phyloP scores from a whole-genome alignment of 208 protist genomes.

The Wallacemonas sp. region DNA sequence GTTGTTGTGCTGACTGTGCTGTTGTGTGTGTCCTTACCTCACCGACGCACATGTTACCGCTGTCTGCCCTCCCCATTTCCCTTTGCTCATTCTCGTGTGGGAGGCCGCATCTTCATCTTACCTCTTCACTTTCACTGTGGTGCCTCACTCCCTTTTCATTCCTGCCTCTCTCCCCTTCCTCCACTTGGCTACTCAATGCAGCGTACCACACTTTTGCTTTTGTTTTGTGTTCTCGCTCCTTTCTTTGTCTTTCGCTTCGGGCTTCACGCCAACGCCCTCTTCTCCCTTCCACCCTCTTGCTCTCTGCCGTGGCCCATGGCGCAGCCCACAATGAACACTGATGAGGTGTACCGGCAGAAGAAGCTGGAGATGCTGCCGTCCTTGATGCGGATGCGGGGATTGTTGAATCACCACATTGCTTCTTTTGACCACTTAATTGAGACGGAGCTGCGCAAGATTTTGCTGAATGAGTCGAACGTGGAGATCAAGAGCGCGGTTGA shows the following conservation, averaged over 20 bases:
- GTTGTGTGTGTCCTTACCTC: too few relatives aligned
- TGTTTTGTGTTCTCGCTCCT: not conserved
- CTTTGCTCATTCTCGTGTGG: too few relatives aligned
- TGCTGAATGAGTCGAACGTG: constrained; percentile 88
- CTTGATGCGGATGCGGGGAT: constrained; percentile 85
- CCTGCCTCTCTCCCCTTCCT: too few relatives aligned
- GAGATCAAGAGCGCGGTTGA: constrained; percentile 89
- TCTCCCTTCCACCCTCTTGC: not conserved
- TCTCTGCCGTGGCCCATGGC: constrained; percentile 5
- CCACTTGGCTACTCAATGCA: too few relatives aligned
- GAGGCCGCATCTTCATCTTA: too few relatives aligned
- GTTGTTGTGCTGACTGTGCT: too few relatives aligned
- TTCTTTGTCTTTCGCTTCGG: not conserved
- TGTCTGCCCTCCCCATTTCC: too few relatives aligned
- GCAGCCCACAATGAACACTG: constrained; percentile 13
- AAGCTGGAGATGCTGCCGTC: constrained; percentile 82
- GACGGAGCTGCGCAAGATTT: constrained; percentile 82
- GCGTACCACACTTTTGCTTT: too few relatives aligned
- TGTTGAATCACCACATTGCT: constrained; percentile 89
- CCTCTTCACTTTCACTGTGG: too few relatives aligned
- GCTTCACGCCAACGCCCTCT: not conserved
- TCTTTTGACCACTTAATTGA: constrained; percentile 89
- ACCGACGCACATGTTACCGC: too few relatives aligned
- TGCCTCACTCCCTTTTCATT: too few relatives aligned
- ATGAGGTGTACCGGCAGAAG: constrained; percentile 61